Conservation (phyloP, 164 flowering plant species). For the Cinnamomum micranthum region DNA sequence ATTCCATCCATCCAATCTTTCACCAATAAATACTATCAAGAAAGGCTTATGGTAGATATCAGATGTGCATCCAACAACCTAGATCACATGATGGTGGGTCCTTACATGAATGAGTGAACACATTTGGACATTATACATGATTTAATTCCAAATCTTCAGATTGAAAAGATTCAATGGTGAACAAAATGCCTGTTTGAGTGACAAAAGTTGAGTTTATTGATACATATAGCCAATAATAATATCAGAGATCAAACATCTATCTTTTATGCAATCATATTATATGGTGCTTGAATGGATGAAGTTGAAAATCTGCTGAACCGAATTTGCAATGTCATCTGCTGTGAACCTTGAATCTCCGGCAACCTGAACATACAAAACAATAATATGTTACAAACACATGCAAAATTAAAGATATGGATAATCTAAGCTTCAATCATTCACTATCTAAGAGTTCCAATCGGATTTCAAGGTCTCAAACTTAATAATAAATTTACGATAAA, state of each 20-base stretch:
- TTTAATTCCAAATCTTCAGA: background rate
- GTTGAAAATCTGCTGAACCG: constrained; percentile 83
- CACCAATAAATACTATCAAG: too few relatives aligned
- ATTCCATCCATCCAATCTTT: too few relatives aligned
- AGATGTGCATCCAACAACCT: background rate
- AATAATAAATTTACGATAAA: too few relatives aligned
- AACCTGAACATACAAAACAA: constrained; percentile 31
- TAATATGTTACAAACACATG: background rate
- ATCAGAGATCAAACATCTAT: background rate
- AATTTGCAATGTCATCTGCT: constrained; percentile 84
- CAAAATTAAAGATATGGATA: background rate
- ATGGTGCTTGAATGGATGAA: constrained; percentile 75
- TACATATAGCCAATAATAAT: too few relatives aligned
- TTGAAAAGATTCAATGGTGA: background rate
- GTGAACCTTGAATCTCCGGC: constrained; percentile 56
- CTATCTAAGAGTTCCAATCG: background rate
- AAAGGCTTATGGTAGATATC: too few relatives aligned
- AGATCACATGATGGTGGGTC: background rate
- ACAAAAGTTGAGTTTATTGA: background rate
- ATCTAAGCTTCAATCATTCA: background rate
- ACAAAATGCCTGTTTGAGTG: background rate
- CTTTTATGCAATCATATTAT: background rate
- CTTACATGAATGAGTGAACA: background rate
- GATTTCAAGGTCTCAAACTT: too few relatives aligned
- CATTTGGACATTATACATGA: background rate